These are phyloP conservation scores for Fusarium torulosum DNA, from an alignment of 2,329 filamentous ascomycete species.

Conservation along the genomic window DNA sequence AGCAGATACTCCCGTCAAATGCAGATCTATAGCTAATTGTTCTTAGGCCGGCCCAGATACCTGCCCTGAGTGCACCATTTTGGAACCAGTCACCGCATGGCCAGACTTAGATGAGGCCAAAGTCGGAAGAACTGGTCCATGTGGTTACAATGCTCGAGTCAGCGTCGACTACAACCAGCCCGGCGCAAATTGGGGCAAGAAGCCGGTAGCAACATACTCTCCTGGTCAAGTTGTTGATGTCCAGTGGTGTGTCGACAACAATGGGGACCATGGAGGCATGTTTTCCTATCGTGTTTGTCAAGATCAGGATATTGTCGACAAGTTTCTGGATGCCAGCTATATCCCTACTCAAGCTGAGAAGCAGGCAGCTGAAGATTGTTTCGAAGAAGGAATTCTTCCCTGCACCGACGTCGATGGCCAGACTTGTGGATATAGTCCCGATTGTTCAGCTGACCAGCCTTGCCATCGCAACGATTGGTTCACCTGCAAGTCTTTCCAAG, in stretches of 20 bases:
- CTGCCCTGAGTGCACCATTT: constrained; percentile 67
- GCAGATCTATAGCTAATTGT: background rate
- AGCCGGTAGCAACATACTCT: constrained; percentile 58
- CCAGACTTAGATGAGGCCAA: constrained; percentile 60
- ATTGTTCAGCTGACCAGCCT: constrained; percentile 58
- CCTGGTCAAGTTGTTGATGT: constrained; percentile 62
- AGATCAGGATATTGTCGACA: constrained; percentile 63
- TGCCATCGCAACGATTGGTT: constrained; percentile 68
- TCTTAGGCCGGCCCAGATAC: constrained; percentile 61
- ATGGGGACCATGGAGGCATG: constrained; percentile 69
- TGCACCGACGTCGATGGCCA: constrained; percentile 66
- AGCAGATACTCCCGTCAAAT: fast-evolving
- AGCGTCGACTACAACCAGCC: constrained; percentile 67
- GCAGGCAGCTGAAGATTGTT: constrained; percentile 65
- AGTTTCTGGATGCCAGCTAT: constrained; percentile 61
- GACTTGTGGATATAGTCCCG: constrained; percentile 61
- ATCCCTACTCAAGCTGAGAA: constrained; percentile 65
- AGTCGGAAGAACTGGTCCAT: constrained; percentile 63
- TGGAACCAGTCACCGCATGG: constrained; percentile 65
- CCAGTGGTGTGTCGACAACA: constrained; percentile 68
- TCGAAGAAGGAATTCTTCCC: constrained; percentile 59
- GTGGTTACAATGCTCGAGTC: constrained; percentile 66
- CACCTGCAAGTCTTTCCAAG: constrained; percentile 61
- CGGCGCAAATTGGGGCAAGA: constrained; percentile 57
- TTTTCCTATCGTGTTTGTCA: constrained; percentile 67